Evolutionary conservation across 164 flowering plant species (phyloP).

Genomic region (Magnolia officinalis): DNA sequence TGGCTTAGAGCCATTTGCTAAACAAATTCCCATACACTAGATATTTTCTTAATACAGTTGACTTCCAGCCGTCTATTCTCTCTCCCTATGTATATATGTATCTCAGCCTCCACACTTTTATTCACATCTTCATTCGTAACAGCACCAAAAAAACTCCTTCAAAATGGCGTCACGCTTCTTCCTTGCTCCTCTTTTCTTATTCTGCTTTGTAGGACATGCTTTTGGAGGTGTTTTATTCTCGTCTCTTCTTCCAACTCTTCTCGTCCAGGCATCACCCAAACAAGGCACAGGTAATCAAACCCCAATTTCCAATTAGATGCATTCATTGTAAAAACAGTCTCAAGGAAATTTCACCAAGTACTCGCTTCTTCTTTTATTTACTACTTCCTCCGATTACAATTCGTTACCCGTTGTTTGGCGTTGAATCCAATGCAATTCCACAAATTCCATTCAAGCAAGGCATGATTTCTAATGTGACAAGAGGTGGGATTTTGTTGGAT

Average conservation of each 20-base stretch:
- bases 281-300: slow-evolving; percentile 31
- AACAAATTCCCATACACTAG: no score
- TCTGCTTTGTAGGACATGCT: slow-evolving; percentile 19
- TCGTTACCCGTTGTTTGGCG: background rate
- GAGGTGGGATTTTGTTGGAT: background rate
- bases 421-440: background rate
- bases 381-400: background rate
- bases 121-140: background rate
- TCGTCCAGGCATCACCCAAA: slow-evolving; percentile 41
- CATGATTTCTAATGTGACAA: background rate
- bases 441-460: background rate
- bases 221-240: slow-evolving; percentile 37
- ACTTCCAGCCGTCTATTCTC: background rate
- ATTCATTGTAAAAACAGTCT: background rate
- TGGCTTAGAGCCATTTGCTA: no score
- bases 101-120: no score
- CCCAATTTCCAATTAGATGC: background rate
- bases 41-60: no score
- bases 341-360: no score
- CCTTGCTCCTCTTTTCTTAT: background rate
- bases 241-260: slow-evolving; percentile 29
- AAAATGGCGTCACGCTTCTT: slow-evolving; percentile 2
- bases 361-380: no score
- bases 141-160: background rate
- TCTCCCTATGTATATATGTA: no score